A percentile compares a stretch with the other conserved stretches of the same genome.
phyloP scores from a whole-genome alignment of 306 rosid genomes.

The Cajanus cajan region DNA sequence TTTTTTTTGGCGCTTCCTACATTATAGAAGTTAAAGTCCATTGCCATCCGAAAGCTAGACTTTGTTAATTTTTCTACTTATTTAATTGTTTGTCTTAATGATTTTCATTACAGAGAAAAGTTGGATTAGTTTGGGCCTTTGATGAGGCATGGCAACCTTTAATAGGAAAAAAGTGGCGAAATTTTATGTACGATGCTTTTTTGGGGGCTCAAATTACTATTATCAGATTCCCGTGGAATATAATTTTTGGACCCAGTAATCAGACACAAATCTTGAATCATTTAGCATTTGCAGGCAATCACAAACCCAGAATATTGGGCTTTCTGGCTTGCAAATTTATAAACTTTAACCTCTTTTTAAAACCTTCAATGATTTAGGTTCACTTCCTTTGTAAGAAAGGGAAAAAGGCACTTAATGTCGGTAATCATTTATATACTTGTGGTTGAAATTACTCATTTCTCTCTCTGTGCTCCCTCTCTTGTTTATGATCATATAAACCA shows the following conservation, averaged over 20 bases:
- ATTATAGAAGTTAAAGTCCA: slow-evolving; percentile 36
- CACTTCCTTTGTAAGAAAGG: slow-evolving; percentile 53
- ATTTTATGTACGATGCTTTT: slow-evolving; percentile 30
- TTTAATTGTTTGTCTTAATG: slow-evolving; percentile 29
- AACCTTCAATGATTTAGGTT: slow-evolving; percentile 43
- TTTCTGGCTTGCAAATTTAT: slow-evolving; percentile 42
- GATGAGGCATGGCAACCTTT: slow-evolving; percentile 27
- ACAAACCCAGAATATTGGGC: slow-evolving; percentile 62
- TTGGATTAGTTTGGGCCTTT: slow-evolving; percentile 33
- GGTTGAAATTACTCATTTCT: slow-evolving; percentile 40
- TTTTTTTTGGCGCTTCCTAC: slow-evolving; percentile 20
- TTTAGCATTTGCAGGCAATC: slow-evolving; percentile 40
- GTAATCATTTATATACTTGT: slow-evolving; percentile 43
- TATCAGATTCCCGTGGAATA: slow-evolving; percentile 38
- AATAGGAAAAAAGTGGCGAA: slow-evolving; percentile 5
- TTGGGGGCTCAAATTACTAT: slow-evolving; percentile 23
- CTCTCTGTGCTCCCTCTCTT: neutral
- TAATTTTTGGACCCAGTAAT: slow-evolving; percentile 46
- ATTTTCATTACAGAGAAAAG: slow-evolving; percentile 39
- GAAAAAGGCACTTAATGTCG: slow-evolving; percentile 37
- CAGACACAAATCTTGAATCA: slow-evolving; percentile 46
- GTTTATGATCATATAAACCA: slow-evolving; percentile 17
- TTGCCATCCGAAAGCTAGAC: slow-evolving; percentile 34
- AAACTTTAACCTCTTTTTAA: slow-evolving; percentile 33
- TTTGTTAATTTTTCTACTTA: slow-evolving; percentile 17